Percentiles rank a stretch among this genome's conserved stretches.
Conservation (phyloP, 352 stramenopile species). For the Phytophthora pseudosyringae region DNA sequence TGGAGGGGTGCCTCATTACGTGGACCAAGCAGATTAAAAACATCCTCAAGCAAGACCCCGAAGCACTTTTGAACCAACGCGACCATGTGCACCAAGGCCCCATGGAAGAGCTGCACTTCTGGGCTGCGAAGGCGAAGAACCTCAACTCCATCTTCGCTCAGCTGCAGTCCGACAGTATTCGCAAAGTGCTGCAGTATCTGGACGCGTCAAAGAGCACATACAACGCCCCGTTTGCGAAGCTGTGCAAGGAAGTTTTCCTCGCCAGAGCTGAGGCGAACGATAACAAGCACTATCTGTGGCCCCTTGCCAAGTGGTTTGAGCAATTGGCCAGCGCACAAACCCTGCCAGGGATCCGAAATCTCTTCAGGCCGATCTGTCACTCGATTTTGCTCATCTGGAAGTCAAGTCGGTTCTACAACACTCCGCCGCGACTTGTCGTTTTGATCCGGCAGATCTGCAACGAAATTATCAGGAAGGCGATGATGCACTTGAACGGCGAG, state of each 20-base stretch:
- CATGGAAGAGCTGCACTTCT: slow-evolving; percentile 91
- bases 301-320: slow-evolving; percentile 73
- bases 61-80: slow-evolving; percentile 70
- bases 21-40: slow-evolving; percentile 96
- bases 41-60: slow-evolving; percentile 91
- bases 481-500: slow-evolving; percentile 72
- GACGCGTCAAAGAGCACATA: slow-evolving; percentile 91
- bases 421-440: slow-evolving; percentile 84
- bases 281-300: slow-evolving; percentile 87
- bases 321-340: slow-evolving; percentile 38
- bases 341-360: slow-evolving; percentile 62
- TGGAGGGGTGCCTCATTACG: slow-evolving; percentile 92
- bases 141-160: slow-evolving; percentile 93
- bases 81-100: slow-evolving; percentile 71
- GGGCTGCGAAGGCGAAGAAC: slow-evolving; percentile 82
- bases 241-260: slow-evolving; percentile 93
- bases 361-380: slow-evolving; percentile 91
- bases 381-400: slow-evolving; percentile 92
- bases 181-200: slow-evolving; percentile 90
- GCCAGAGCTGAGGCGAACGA: slow-evolving; percentile 88
- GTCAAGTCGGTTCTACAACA: slow-evolving; percentile 92
- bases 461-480: slow-evolving; percentile 85
- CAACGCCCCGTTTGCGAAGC: slow-evolving; percentile 91
- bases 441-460: slow-evolving; percentile 91
- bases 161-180: slow-evolving; percentile 86